Evolutionary conservation across 352 stramenopile genomes (phyloP), one percentile per base, ranked within the genome.

Genomic region (Globisporangium canariense): DNA sequence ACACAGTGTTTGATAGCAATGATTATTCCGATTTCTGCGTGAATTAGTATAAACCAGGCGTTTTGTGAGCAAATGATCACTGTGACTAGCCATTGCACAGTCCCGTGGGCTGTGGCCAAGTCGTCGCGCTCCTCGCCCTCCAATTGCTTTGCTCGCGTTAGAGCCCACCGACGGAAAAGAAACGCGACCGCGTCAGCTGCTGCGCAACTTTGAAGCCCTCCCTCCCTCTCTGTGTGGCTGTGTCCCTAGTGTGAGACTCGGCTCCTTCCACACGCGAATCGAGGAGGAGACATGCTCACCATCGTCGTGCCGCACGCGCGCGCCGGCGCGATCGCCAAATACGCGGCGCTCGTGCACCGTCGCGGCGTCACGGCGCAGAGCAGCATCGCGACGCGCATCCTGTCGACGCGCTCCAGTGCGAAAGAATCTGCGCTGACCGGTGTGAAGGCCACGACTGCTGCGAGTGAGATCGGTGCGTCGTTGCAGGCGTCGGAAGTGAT

Each of bases 401-500:
- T 88, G 49, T 92, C 81, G 50, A 90, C 81, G 61, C 81, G 72
- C 25, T 77, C 83, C 13, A 79, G 74, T 8, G 70, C 76, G 16
- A 76, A 81, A 68, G 67, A 79, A 22, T 65, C 76, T 9, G 74
- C 75, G 30, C 32, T 60, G 22, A 78, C 65, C 3, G 66, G 74
- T 32, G 20, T 67, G 38, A 78, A 84, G 41, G 69, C 70, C 5
- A 71, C 64, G 36, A 74, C 70, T 6, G 64, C 68, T 8, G 63
- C 56, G 18, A 46, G 76, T 34, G 71, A 77, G 40, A 30, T 49
- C 52, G 41, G 40, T 20, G 52, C 36, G 59, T 45, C 22, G 25
- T 9, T 38, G 40, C 34, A 36, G 28, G 41, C 41, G 32, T 45
- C 52, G 16, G 52, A 25, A 28, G 52, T n/a, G 52, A 25, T 58